phyloP scores from a whole-genome alignment of 1,139 yeast species.

The Lodderomyces orthopsilosis region DNA sequence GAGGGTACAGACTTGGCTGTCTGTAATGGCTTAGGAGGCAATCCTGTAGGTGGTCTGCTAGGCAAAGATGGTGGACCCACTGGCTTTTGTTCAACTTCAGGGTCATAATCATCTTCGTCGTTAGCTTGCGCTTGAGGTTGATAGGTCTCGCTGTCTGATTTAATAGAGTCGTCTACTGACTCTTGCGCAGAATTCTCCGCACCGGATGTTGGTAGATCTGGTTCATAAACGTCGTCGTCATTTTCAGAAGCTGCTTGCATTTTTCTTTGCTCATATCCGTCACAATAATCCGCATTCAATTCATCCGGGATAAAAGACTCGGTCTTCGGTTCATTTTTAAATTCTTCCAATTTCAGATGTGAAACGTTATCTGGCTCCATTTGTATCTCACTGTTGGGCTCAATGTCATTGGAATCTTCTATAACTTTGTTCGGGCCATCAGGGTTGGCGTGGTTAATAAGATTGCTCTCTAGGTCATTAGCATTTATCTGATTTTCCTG shows the following conservation, averaged over 20 bases:
- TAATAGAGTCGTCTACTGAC: not conserved
- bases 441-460: not conserved
- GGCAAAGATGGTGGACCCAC: conserved; percentile 6
- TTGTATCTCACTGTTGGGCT: not conserved
- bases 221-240: not conserved
- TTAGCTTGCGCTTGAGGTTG: conserved; percentile 6
- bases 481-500: not conserved
- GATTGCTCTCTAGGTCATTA: not conserved
- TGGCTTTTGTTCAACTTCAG: conserved; percentile 1
- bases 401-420: not conserved
- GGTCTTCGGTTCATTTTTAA: not conserved
- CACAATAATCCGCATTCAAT: not conserved
- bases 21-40: conserved; percentile 34
- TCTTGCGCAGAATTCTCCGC: not conserved
- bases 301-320: not conserved
- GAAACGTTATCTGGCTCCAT: not conserved
- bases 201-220: conserved; percentile 2
- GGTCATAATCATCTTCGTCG: conserved; percentile 7
- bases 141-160: not conserved
- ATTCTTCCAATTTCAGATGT: not conserved
- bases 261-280: not conserved
- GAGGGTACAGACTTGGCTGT: conserved; percentile 14
- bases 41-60: conserved; percentile 13
- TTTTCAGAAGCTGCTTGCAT: not conserved
- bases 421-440: not conserved